These are phyloP conservation scores for Scenedesmus sp. DNA, from an alignment of 163 green algal genomes.

Conservation along the genomic window DNA sequence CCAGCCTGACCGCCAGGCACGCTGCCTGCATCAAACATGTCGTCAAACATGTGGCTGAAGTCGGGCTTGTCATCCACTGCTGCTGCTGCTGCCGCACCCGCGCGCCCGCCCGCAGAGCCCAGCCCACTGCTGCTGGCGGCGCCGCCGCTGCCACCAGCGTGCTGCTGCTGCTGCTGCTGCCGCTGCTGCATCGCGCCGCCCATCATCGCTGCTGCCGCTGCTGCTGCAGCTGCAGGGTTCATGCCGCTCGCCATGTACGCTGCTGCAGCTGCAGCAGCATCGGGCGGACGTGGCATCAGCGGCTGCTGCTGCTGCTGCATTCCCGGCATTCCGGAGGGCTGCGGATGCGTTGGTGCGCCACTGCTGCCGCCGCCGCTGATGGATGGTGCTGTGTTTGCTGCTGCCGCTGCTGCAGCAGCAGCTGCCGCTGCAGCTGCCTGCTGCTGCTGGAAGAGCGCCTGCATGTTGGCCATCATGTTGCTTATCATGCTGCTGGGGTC, in stretches of 20 bases:
- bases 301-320: neutral
- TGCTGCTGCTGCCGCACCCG: constrained; percentile 34
- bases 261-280: constrained; percentile 31
- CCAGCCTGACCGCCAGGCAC: neutral
- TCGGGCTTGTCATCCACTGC: constrained; percentile 14
- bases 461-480: constrained; percentile 51
- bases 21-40: constrained; percentile 30
- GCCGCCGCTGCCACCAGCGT: neutral
- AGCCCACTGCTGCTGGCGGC: neutral
- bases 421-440: constrained; percentile 43
- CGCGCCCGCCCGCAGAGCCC: neutral
- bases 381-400: neutral
- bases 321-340: neutral
- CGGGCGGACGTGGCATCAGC: neutral
- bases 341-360: neutral
- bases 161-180: constrained; percentile 24
- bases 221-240: constrained; percentile 8
- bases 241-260: constrained; percentile 31
- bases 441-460: constrained; percentile 49
- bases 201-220: constrained; percentile 7
- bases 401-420: constrained; percentile 7
- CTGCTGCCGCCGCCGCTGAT: constrained; percentile 40
- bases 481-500: constrained; percentile 31
- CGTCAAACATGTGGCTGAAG: constrained; percentile 54
- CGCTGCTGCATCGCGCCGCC: constrained; percentile 2